phyloP scores from a whole-genome alignment of 2,329 filamentous ascomycete genomes.

The Parastagonospora nodorum region DNA sequence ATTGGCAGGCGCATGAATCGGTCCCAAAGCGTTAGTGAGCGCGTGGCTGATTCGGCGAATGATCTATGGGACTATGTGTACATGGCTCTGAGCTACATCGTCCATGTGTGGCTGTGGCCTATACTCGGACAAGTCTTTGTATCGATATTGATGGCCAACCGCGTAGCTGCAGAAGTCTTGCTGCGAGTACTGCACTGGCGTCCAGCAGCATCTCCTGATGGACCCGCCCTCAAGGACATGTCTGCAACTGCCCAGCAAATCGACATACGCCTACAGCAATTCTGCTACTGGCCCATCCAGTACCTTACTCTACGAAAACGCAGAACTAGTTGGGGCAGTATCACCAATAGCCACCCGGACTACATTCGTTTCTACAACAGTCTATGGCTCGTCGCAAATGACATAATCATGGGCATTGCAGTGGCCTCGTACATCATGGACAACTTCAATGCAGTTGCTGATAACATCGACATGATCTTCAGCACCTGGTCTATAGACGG shows the following conservation, averaged over 20 bases:
- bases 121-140: conserved; percentile 73
- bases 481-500: conserved; percentile 86
- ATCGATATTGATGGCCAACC: conserved; percentile 77
- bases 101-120: conserved; percentile 78
- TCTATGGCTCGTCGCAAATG: conserved; percentile 96
- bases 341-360: conserved; percentile 92
- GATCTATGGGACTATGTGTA: conserved; percentile 79
- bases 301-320: conserved; percentile 88
- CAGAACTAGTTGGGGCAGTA: conserved; percentile 92
- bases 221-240: conserved; percentile 88
- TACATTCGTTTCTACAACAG: conserved; percentile 99
- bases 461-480: conserved; percentile 76
- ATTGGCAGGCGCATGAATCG: conserved; percentile 82
- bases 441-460: conserved; percentile 83
- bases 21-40: conserved; percentile 88
- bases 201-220: conserved; percentile 65
- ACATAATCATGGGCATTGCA: conserved; percentile 97
- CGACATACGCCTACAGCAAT: conserved; percentile 95
- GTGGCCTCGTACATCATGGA: conserved; percentile 97
- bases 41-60: conserved; percentile 90
- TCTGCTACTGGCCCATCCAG: conserved; percentile 98
- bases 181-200: conserved; percentile 85
- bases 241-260: conserved; percentile 97
- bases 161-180: conserved; percentile 78
- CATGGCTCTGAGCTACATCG: conserved; percentile 70